phyloP scores from a whole-genome alignment of 192 early-diverging fungal genomes.

The Coemansia sp. region DNA sequence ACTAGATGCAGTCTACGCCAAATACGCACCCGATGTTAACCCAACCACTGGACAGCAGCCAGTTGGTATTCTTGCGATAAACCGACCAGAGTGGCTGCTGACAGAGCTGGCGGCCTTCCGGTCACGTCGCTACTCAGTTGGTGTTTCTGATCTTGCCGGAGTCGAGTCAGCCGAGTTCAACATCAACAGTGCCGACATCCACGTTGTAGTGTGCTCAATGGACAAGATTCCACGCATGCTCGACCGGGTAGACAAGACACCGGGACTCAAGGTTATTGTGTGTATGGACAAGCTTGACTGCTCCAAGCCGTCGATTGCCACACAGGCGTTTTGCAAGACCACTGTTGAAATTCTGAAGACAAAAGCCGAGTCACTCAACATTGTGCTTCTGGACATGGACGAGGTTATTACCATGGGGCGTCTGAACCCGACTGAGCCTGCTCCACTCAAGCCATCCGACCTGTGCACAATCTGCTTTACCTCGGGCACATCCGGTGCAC shows the following conservation, averaged over 20 bases:
- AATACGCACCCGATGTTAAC: constrained; percentile 9
- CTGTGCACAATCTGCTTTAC: constrained; percentile 68
- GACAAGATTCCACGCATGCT: constrained; percentile 68
- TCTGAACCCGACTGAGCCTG: constrained; percentile 45
- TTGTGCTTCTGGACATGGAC: constrained; percentile 56
- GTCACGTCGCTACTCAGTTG: constrained; percentile 60
- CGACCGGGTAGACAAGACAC: constrained; percentile 54
- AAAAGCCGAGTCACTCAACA: constrained; percentile 59
- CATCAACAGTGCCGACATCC: constrained; percentile 71
- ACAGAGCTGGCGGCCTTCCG: constrained; percentile 60
- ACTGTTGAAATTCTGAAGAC: constrained; percentile 46
- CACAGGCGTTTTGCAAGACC: constrained; percentile 16
- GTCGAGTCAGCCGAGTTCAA: constrained; percentile 71
- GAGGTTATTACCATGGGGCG: constrained; percentile 61
- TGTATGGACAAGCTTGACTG: constrained; percentile 68
- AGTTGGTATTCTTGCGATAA: constrained; percentile 65
- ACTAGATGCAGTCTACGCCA: constrained; percentile 62
- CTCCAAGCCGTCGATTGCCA: constrained; percentile 8
- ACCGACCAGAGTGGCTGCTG: constrained; percentile 74
- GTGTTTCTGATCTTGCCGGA: constrained; percentile 77
- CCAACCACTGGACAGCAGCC: constrained; percentile 29
- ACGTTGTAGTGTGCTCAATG: constrained; percentile 59
- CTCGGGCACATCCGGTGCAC: constrained; percentile 70
- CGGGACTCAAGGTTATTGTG: constrained; percentile 67
- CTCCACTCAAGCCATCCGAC: constrained; percentile 60